Conservation (phyloP, 2,329 filamentous ascomycete genomes). For the Colletotrichum euphorbiae region DNA sequence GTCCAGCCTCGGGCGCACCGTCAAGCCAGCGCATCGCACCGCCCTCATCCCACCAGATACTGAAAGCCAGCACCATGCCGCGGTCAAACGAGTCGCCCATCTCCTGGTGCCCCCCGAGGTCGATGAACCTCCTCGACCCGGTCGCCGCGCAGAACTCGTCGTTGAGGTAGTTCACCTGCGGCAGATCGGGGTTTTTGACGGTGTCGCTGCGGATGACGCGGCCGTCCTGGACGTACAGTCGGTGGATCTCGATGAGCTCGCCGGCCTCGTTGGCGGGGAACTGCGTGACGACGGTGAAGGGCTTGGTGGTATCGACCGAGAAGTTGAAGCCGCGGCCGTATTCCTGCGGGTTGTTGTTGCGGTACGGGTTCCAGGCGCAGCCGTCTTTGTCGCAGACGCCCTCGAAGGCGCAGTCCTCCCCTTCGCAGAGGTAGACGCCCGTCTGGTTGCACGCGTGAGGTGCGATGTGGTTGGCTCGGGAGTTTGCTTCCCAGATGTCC, state of each 20-base stretch:
- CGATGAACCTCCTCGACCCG: conserved; percentile 47
- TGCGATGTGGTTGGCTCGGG: conserved; percentile 56
- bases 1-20: conserved; percentile 55
- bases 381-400: conserved; percentile 59
- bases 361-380: conserved; percentile 58
- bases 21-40: conserved; percentile 67
- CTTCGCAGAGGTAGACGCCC: conserved; percentile 58
- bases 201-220: conserved; percentile 59
- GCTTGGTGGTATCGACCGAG: conserved; percentile 51
- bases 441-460: conserved; percentile 61
- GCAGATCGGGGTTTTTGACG: conserved; percentile 44
- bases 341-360: conserved; percentile 42
- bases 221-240: conserved; percentile 62
- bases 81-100: conserved; percentile 59
- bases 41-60: conserved; percentile 64
- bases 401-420: conserved; percentile 51
- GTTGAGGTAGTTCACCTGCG: conserved; percentile 51
- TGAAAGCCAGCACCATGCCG: conserved; percentile 64
- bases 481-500: conserved; percentile 68
- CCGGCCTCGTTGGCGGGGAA: conserved; percentile 55
- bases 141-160: conserved; percentile 51
- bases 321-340: conserved; percentile 49
- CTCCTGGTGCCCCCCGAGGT: conserved; percentile 55
- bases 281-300: conserved; percentile 62
- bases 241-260: conserved; percentile 57